phyloP scores from a whole-genome alignment of 768 basidiomycete genomes.

The Epithele typhae region DNA sequence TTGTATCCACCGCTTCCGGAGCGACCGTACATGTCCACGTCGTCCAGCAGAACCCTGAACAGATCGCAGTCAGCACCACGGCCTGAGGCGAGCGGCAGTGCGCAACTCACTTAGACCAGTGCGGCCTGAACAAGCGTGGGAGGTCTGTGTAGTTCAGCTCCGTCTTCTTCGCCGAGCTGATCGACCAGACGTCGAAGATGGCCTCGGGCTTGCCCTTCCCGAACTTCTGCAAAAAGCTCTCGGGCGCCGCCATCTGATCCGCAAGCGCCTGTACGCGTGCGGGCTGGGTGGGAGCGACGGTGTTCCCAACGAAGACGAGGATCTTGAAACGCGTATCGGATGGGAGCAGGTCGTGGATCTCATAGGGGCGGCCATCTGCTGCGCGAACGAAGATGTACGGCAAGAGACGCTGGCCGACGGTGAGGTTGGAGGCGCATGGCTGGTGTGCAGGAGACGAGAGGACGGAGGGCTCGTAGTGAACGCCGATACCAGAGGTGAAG shows the following conservation, averaged over 20 bases:
- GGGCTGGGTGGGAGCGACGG: slow-evolving; percentile 18
- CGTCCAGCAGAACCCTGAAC: slow-evolving; percentile 57
- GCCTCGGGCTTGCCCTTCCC: not conserved
- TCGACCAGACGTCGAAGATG: slow-evolving; percentile 15
- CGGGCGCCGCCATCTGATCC: slow-evolving; percentile 11
- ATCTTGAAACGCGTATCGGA: slow-evolving; percentile 48
- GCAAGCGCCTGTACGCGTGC: slow-evolving; percentile 17
- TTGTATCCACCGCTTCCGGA: slow-evolving; percentile 53
- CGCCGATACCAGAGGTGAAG: slow-evolving; percentile 44
- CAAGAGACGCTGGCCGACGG: slow-evolving; percentile 45
- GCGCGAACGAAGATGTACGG: slow-evolving; percentile 43
- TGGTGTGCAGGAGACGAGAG: slow-evolving; percentile 33
- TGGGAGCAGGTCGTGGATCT: slow-evolving; percentile 49
- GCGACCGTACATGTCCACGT: slow-evolving; percentile 38
- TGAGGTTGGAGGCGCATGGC: slow-evolving; percentile 33
- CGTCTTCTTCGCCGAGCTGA: slow-evolving; percentile 9
- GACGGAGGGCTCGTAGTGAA: slow-evolving; percentile 42
- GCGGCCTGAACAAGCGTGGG: slow-evolving; percentile 42
- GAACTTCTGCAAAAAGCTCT: slow-evolving; percentile 18
- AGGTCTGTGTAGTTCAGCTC: slow-evolving; percentile 28
- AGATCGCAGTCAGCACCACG: not conserved
- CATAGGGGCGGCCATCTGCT: slow-evolving; percentile 41
- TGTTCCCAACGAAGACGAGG: slow-evolving; percentile 42
- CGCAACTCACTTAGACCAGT: slow-evolving; percentile 55
- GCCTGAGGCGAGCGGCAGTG: not conserved